Evolutionary conservation across 768 basidiomycete species (phyloP), one percentile per base, ranked within the genome.

Genomic region (Boletus insuetus): DNA sequence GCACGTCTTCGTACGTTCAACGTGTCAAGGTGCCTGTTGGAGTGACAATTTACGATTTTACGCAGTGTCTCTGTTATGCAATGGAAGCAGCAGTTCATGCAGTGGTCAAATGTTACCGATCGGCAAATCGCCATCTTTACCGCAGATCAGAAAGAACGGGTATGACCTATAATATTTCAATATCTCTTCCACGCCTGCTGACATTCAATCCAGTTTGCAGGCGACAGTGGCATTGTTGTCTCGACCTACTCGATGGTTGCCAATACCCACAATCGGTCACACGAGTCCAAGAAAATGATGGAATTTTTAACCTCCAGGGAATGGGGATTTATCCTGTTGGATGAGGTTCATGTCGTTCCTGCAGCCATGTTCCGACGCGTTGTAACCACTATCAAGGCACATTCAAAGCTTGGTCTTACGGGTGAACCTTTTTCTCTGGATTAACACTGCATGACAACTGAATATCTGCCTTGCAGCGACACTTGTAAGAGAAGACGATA

Each of bases 221-320:
- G 95, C 20, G 94, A 96, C 43, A 94, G 96, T 59, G 97, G 97
- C 35, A 98, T 99, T 58, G 95, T 99, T 32, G 89, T 99, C 24
- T 98, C 96, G 32, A 98, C 97, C 12, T 99, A 99, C 70, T 98
- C 96, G 5, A 99, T 99, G 97, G 95, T 99, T 49, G 96, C 97
- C 31, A 98, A 98, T 69, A 97, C 94, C 3, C 91, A 94, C 66
- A 97, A 98, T 70, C 85, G 97, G 61, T 97, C 97, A n/a, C 94
- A 98, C 69, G 94, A 96, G 67, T 91, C 97, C 17, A 94, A 97
- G 77, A 97, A 98, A 78, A 98, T 98, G 92, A 99, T 99, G 97
- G 95, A 99, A 62, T 99, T 98, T 68, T 72, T 99, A 43, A 93
- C 93, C 29, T 94, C 93, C n/a, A 79, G 96, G 51, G 97, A 99